These are phyloP conservation scores for Domatiomyces catenatus DNA, from an alignment of 2,329 filamentous ascomycete species.

Conservation along the genomic window DNA sequence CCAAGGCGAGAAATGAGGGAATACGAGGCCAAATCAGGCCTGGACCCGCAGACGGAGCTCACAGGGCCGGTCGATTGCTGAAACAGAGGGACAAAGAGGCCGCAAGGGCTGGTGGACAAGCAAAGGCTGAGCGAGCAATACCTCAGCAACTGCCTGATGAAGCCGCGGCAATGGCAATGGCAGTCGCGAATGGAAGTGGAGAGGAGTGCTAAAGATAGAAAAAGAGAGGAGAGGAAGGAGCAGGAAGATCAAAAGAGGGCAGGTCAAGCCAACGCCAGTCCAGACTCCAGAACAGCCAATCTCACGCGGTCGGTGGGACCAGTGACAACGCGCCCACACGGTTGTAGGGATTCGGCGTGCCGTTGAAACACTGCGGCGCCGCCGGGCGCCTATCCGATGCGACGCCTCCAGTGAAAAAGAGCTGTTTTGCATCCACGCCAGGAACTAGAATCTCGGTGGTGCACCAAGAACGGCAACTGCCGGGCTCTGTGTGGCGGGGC, in stretches of 20 bases:
- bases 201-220: slow-evolving; percentile 19
- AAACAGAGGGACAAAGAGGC: neutral
- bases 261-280: neutral
- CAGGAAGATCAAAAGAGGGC: slow-evolving; percentile 8
- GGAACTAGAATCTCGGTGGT: neutral
- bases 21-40: too few relatives aligned
- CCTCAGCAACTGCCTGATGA: neutral
- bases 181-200: slow-evolving; percentile 8
- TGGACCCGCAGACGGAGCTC: too few relatives aligned
- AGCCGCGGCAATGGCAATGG: neutral
- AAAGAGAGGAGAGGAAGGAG: slow-evolving; percentile 7
- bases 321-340: neutral
- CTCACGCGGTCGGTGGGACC: neutral
- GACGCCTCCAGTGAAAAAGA: neutral
- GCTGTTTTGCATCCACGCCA: neutral
- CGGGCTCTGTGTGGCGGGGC: too few relatives aligned
- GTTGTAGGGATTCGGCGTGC: neutral
- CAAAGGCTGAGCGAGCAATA: neutral
- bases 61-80: too few relatives aligned
- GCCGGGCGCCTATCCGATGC: neutral
- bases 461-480: neutral
- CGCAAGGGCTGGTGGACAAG: neutral
- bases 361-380: neutral
- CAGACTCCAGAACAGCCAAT: neutral
- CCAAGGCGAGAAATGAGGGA: neutral